phyloP scores from a whole-genome alignment of 108 stramenopile genomes.

The Fragilaria crotonensis region DNA sequence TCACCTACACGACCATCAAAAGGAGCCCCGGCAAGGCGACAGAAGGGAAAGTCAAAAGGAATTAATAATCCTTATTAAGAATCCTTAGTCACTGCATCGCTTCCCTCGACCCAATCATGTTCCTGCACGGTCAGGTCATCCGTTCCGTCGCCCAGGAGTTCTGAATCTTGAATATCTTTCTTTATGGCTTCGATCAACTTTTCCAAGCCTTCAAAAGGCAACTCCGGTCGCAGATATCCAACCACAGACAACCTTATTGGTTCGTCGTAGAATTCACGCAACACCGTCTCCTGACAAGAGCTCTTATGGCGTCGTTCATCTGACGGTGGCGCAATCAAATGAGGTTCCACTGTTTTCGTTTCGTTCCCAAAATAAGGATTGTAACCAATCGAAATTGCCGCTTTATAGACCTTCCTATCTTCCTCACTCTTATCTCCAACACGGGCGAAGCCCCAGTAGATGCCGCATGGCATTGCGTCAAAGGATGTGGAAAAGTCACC shows the following conservation, averaged over 20 bases:
- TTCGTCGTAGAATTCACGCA: constrained; percentile 78
- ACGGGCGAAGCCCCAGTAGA: constrained; percentile 80
- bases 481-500: constrained; percentile 28
- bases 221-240: constrained; percentile 78
- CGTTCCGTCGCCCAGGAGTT: constrained; percentile 22
- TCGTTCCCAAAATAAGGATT: constrained; percentile 86
- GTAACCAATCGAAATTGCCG: constrained; percentile 79
- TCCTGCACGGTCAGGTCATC: constrained; percentile 20
- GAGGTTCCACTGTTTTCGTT: constrained; percentile 76
- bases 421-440: constrained; percentile 22
- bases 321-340: constrained; percentile 57
- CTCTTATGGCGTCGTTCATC: constrained; percentile 39
- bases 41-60: neutral
- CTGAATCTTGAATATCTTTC: constrained; percentile 47
- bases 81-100: too few species aligned
- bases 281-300: constrained; percentile 61
- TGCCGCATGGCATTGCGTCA: constrained; percentile 60
- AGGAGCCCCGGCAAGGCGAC: neutral
- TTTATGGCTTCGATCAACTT: constrained; percentile 81
- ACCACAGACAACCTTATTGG: constrained; percentile 63
- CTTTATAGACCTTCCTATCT: constrained; percentile 23
- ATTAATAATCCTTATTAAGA: neutral
- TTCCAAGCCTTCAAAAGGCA: constrained; percentile 82
- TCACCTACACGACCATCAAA: neutral
- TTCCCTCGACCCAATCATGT: constrained; percentile 37